phyloP scores from a whole-genome alignment of 108 stramenopile species.

The Cyclotella cryptica region DNA sequence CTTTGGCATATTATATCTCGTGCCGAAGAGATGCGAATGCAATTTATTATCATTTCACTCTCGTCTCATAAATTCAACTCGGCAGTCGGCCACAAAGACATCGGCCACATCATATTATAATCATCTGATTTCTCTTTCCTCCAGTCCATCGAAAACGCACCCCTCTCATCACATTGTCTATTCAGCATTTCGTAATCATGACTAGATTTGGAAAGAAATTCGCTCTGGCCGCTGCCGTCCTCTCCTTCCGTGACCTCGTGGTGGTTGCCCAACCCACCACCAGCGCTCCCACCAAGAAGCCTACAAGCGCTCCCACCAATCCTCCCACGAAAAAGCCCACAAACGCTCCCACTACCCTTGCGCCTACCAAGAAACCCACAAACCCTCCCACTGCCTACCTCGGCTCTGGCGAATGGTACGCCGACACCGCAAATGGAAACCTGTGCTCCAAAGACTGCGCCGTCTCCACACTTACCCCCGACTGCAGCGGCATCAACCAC shows the following conservation, averaged over 20 bases:
- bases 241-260: background rate
- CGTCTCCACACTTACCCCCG: background rate
- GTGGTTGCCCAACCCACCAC: background rate
- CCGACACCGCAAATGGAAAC: background rate
- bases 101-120: no score
- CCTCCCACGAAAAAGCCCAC: background rate
- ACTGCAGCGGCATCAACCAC: conserved; percentile 10
- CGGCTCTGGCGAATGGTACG: conserved; percentile 12
- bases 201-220: background rate
- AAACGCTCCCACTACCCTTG: background rate
- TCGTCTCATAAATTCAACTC: no score
- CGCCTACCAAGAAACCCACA: background rate
- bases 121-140: no score
- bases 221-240: conserved; percentile 5
- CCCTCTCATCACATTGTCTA: no score
- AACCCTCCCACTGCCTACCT: background rate
- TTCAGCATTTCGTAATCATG: background rate
- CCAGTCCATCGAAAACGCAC: no score
- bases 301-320: background rate
- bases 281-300: background rate
- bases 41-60: no score
- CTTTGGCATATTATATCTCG: no score
- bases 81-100: no score
- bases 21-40: no score
- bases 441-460: conserved; percentile 8